A percentile compares a stretch with the other conserved stretches of the same genome.
Evolutionary conservation across 2,329 filamentous ascomycete genomes (phyloP).

Genomic region (Talaromyces sp.): DNA sequence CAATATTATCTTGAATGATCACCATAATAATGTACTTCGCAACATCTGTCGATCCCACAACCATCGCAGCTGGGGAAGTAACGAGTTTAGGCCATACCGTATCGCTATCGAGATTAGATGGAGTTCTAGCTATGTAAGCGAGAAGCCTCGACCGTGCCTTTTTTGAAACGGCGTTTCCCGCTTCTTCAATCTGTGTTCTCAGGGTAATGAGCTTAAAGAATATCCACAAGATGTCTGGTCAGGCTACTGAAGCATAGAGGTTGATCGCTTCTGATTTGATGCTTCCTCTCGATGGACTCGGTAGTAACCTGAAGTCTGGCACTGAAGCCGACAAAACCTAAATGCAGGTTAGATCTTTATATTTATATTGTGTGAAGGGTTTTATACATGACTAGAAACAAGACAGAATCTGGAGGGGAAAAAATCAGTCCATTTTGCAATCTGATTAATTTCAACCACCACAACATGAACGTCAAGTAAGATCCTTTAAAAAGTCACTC

Average conservation of each 20-base stretch:
- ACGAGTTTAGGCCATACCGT: constrained; percentile 21
- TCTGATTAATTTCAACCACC: too few species aligned
- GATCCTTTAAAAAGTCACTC: too few species aligned
- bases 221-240: constrained; percentile 8
- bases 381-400: too few species aligned
- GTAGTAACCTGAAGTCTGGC: too few species aligned
- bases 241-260: background rate
- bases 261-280: background rate
- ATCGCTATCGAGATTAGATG: constrained; percentile 18
- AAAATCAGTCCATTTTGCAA: too few species aligned
- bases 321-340: too few species aligned
- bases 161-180: constrained; percentile 21
- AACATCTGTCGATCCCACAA: constrained; percentile 5
- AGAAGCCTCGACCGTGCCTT: constrained; percentile 26
- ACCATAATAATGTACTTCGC: constrained; percentile 8
- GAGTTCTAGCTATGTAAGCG: constrained; percentile 32
- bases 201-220: constrained; percentile 30
- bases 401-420: too few species aligned
- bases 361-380: too few species aligned
- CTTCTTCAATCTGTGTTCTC: constrained; percentile 17
- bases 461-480: too few species aligned
- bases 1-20: background rate
- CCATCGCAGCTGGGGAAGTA: constrained; percentile 28
- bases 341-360: too few species aligned
- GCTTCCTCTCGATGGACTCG: background rate